Base-by-base conservation (phyloP, 768 basidiomycete genomes). In the Macrolepiota albuminosa region DNA sequence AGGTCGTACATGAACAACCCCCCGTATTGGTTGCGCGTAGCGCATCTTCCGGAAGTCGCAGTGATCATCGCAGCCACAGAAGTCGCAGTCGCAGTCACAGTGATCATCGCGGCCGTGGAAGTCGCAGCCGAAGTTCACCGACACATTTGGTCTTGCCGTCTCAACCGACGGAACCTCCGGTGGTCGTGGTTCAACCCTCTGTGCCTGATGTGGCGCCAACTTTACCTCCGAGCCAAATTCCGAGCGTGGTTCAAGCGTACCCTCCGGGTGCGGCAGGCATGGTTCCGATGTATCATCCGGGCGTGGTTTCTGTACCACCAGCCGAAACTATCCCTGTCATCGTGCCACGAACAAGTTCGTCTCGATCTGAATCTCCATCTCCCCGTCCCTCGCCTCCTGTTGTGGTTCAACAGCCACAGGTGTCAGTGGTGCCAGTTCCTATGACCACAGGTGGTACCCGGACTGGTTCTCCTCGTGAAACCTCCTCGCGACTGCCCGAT, bases 331-430 rank as follows among this genome's bases (percentile, higher is more conserved):
- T 14, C 6, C 54, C 47, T 18, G 1, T 40, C 21, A 46, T 60
- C 14, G 8, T 26, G 13, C 31, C 49, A 18, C 55, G 11, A 18
- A 47, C 36, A 11, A 49, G 40, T n/a, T 29, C 37, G 34, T 21
- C 52, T 31, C 45, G 39, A 31, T 61, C 63, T 54, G 55, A 47
- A 40, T 59, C 60, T 34, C 36, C 42, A 18, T 58, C 59, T 47
- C 37, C 59, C 7, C 55, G 53, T 33, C 57, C 63, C 6, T 68
- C 46, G 16, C 40, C 6, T 10, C 45, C 45, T 56, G 34, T 1
- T 13, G 4, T n/a, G 7, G 0, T 45, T 21, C 54, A 33, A 26
- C 21, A 26, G 6, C 26, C 14, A 16, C 14, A 8, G n/a, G n/a
- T 13, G 18, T 3, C 52, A 46, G 10, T 11, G 11, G 33, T 21